Percentiles rank a stretch among this genome's conserved stretches.
Evolutionary conservation across 768 basidiomycete species (phyloP).

Genomic region (Amanita fuliginea): DNA sequence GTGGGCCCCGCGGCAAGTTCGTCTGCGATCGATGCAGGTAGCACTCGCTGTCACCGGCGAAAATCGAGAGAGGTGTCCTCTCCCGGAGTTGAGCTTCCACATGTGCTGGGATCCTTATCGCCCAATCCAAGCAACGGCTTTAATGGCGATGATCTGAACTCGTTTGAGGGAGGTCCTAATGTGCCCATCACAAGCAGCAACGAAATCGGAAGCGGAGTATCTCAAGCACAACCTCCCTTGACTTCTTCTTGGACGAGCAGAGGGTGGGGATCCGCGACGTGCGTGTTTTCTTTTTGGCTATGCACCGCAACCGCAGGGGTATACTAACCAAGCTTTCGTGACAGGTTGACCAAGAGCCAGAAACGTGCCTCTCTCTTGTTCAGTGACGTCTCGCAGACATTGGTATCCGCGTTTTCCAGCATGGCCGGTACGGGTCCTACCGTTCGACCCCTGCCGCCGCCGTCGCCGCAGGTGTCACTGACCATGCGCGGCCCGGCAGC

Average conservation of each 20-base stretch:
- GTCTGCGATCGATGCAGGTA: conserved; percentile 8
- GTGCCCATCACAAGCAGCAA: conserved; percentile 6
- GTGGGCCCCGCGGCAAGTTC: conserved; percentile 5
- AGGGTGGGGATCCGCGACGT: conserved; percentile 36
- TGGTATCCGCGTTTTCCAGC: conserved; percentile 1
- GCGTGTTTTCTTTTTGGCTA: no score
- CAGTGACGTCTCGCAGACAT: conserved; percentile 6
- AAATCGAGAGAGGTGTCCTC: conserved; percentile 4
- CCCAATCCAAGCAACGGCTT: neutral
- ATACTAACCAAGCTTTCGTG: no score
- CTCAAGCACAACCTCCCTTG: neutral
- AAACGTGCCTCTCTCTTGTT: conserved; percentile 20
- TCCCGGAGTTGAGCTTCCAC: neutral
- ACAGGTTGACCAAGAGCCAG: conserved; percentile 54
- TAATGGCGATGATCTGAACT: neutral
- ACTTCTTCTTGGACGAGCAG: conserved; percentile 41
- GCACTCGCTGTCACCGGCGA: conserved; percentile 3
- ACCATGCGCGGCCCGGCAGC: neutral
- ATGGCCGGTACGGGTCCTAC: neutral
- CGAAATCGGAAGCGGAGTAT: conserved; percentile 13
- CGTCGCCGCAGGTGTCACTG: no score
- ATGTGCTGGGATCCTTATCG: no score
- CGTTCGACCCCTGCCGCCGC: no score
- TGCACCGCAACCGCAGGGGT: no score
- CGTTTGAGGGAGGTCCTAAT: no score